A percentile compares a stretch with the other conserved stretches of the same genome.
phyloP scores from a whole-genome alignment of 1,284 basidiomycete species.

The Boletus calvinii region DNA sequence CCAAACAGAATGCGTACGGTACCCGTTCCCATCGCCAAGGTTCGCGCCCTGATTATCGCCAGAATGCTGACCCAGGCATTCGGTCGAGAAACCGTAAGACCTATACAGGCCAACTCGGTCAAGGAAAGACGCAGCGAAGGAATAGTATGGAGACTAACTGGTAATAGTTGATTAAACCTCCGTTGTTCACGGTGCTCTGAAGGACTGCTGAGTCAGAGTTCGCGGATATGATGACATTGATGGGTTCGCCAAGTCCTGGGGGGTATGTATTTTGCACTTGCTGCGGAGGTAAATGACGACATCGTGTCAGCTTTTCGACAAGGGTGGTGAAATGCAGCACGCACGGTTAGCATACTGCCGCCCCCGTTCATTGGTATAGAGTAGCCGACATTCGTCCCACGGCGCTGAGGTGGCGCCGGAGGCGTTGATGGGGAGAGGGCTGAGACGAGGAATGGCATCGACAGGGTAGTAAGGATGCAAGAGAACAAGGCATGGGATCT shows the following conservation, averaged over 20 bases:
- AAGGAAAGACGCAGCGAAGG: background rate
- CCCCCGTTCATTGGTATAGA: slow-evolving; percentile 42
- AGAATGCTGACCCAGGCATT: slow-evolving; percentile 82
- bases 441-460: slow-evolving; percentile 8
- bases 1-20: slow-evolving; percentile 44
- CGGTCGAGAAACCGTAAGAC: slow-evolving; percentile 66
- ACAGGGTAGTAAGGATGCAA: slow-evolving; percentile 14
- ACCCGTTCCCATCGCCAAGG: slow-evolving; percentile 82
- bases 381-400: slow-evolving; percentile 40
- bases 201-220: slow-evolving; percentile 76
- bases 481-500: background rate
- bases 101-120: slow-evolving; percentile 28
- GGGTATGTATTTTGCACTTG: slow-evolving; percentile 65
- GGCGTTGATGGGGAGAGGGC: slow-evolving; percentile 1
- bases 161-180: slow-evolving; percentile 82
- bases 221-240: slow-evolving; percentile 86
- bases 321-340: slow-evolving; percentile 14
- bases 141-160: slow-evolving; percentile 42
- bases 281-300: slow-evolving; percentile 31
- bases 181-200: slow-evolving; percentile 56
- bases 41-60: slow-evolving; percentile 74
- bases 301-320: background rate
- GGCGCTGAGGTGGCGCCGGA: slow-evolving; percentile 15
- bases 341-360: slow-evolving; percentile 50
- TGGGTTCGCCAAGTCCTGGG: slow-evolving; percentile 80